Evolutionary conservation across 768 basidiomycete species (phyloP), one percentile per base, ranked within the genome.

Genomic region (Paxillus ammoniavirescens): DNA sequence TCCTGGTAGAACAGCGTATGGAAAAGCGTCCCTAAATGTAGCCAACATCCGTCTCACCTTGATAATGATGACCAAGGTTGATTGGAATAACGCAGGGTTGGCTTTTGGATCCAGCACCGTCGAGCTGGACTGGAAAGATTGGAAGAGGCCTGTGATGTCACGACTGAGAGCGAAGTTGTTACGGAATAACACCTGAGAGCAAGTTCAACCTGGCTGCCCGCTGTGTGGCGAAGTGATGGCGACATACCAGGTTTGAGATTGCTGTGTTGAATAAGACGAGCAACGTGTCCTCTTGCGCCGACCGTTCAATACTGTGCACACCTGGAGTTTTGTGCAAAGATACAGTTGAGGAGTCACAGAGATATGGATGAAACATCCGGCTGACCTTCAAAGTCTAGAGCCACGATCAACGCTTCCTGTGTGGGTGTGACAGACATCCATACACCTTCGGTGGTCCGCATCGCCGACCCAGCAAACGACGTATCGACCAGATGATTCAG

Each of bases 131-230:
- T 83, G 82, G 68, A 83, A 83, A 0, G 82, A 83, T 52, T 81
- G 80, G 52, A 86, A 86, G 2, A 84, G 75, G 2, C 81, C 81
- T 4, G 78, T 74, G 15, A 86, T 82, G 56, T 84, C 82, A 17
- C 82, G 73, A 42, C 81, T 79, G 2, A 85, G 66, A 0, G 83
- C 82, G 50, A 86, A 86, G 49, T 86, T 86, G 52, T 86, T 84
- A 4, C 84, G 77, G 70, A 84, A 84, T 2, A 84, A 66, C 1
- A 86, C 81, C 84, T 85, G 53, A 35, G 2, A 2, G 14, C n/a
- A 26, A 35, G 45, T n/a, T 15, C 15, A 38, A 18, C 36, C n/a
- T 12, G 8, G 4, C 33, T 3, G 8, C 12, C 12, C 8, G 12
- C 33, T 33, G 33, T 10, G 8, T 21, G 21, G 14, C 38, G 17